These are phyloP conservation scores for Pythium insidiosum DNA, from an alignment of 352 stramenopile genomes.

Conservation along the genomic window DNA sequence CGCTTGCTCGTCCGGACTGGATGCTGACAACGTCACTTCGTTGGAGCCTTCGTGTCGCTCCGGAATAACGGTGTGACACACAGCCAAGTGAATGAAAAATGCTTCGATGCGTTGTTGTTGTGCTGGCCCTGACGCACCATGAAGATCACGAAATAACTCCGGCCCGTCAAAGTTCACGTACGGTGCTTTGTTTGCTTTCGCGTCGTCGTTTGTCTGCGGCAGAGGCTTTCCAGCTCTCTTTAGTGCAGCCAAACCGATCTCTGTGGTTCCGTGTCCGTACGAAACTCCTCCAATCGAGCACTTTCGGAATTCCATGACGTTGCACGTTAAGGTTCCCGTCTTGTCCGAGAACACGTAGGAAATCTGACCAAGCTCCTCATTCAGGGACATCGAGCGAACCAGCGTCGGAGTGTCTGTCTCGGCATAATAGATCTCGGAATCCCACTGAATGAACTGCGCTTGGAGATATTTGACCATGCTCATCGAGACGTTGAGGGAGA, in stretches of 20 bases:
- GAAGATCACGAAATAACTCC: conserved; percentile 55
- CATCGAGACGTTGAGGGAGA: conserved; percentile 97
- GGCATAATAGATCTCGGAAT: conserved; percentile 91
- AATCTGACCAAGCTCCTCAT: conserved; percentile 95
- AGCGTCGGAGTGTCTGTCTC: conserved; percentile 83
- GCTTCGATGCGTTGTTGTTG: conserved; percentile 55
- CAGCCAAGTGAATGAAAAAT: conserved; percentile 81
- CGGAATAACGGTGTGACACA: conserved; percentile 96
- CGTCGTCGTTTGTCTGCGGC: conserved; percentile 17
- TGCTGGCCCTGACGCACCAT: conserved; percentile 32
- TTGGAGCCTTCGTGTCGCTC: conserved; percentile 83
- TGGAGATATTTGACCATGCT: conserved; percentile 94
- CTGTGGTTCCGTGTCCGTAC: conserved; percentile 84
- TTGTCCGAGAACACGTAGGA: conserved; percentile 99
- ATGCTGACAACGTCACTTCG: conserved; percentile 57
- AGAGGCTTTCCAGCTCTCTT: conserved; percentile 52
- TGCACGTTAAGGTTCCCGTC: conserved; percentile 99
- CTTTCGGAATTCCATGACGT: conserved; percentile 97
- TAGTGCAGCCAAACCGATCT: conserved; percentile 68
- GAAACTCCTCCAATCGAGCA: conserved; percentile 87
- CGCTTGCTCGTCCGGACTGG: conserved; percentile 84
- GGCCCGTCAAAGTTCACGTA: conserved; percentile 77
- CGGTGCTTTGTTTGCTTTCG: conserved; percentile 23
- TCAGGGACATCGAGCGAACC: conserved; percentile 91
- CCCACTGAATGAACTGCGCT: conserved; percentile 91